Evolutionary conservation across 2,329 filamentous ascomycete genomes (phyloP).

Genomic region (Atkinsonella texensis): DNA sequence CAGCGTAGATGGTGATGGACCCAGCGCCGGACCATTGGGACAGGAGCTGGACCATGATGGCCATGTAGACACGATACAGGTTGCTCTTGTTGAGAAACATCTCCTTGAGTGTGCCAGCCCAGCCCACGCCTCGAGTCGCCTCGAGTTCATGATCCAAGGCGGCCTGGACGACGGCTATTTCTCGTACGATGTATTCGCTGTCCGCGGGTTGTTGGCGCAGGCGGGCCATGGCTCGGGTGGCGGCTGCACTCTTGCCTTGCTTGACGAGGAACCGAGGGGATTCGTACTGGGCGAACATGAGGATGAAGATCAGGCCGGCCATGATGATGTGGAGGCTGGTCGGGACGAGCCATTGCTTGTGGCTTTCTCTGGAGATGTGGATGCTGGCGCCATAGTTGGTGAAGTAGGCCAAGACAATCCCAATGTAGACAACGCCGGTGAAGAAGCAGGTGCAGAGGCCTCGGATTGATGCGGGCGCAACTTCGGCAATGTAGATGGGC

Average conservation of each 20-base stretch:
- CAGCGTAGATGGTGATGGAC: slow-evolving; percentile 65
- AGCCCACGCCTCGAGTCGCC: slow-evolving; percentile 53
- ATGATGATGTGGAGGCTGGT: slow-evolving; percentile 71
- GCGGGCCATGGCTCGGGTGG: slow-evolving; percentile 39
- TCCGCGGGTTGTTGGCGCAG: slow-evolving; percentile 48
- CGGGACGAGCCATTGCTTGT: slow-evolving; percentile 50
- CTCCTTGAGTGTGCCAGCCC: slow-evolving; percentile 54
- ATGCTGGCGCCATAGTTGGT: slow-evolving; percentile 50
- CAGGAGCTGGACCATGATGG: slow-evolving; percentile 56
- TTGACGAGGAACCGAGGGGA: slow-evolving; percentile 63
- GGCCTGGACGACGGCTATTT: slow-evolving; percentile 52
- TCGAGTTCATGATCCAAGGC: slow-evolving; percentile 61
- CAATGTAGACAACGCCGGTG: slow-evolving; percentile 52
- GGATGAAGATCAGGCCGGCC: slow-evolving; percentile 55
- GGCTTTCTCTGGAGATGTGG: slow-evolving; percentile 33
- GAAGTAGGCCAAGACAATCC: slow-evolving; percentile 71
- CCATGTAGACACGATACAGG: slow-evolving; percentile 60
- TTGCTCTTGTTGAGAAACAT: slow-evolving; percentile 56
- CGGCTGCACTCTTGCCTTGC: slow-evolving; percentile 45
- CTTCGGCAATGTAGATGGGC: slow-evolving; percentile 62
- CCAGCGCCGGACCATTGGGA: slow-evolving; percentile 64
- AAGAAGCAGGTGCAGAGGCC: slow-evolving; percentile 57
- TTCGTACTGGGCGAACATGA: slow-evolving; percentile 58
- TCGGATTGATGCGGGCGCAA: slow-evolving; percentile 54
- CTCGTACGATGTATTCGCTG: slow-evolving; percentile 47